phyloP scores from a whole-genome alignment of 768 basidiomycete species.

The Kwoniella mangroviensis region DNA sequence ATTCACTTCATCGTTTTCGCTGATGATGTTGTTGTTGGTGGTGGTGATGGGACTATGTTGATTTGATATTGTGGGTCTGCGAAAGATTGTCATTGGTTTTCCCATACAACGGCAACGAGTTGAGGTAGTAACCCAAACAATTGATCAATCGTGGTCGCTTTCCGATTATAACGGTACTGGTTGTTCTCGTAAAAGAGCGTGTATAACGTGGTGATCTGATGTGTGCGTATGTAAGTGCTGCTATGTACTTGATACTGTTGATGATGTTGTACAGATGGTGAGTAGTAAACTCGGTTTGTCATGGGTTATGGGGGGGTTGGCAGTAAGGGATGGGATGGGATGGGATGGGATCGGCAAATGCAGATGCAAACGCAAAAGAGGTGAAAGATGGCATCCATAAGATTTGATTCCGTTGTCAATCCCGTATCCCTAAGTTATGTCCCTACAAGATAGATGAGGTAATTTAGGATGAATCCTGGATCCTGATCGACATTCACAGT shows the following conservation, averaged over 20 bases:
- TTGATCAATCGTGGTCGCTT: background rate
- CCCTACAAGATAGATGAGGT: too few relatives aligned
- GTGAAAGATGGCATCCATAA: background rate
- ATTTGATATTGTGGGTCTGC: conserved; percentile 10
- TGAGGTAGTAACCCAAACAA: background rate
- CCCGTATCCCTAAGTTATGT: too few relatives aligned
- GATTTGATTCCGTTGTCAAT: background rate
- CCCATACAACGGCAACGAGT: background rate
- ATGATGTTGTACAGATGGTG: background rate
- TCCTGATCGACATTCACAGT: too few relatives aligned
- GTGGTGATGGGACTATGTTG: background rate
- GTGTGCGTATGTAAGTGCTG: background rate
- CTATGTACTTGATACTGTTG: background rate
- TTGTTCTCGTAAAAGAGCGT: background rate
- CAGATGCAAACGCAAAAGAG: background rate
- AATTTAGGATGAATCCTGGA: too few relatives aligned
- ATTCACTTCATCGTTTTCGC: background rate
- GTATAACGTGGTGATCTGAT: background rate
- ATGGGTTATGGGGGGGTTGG: background rate
- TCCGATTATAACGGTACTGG: background rate
- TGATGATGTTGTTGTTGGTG: background rate
- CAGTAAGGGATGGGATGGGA: background rate
- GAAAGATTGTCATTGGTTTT: conserved; percentile 19
- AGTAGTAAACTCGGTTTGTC: background rate
- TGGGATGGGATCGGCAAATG: background rate